Percentiles rank a stretch among this genome's conserved stretches.
These are phyloP conservation scores for Fusarium xyrophilum DNA, from an alignment of 2,329 filamentous ascomycete genomes.

Conservation along the genomic window DNA sequence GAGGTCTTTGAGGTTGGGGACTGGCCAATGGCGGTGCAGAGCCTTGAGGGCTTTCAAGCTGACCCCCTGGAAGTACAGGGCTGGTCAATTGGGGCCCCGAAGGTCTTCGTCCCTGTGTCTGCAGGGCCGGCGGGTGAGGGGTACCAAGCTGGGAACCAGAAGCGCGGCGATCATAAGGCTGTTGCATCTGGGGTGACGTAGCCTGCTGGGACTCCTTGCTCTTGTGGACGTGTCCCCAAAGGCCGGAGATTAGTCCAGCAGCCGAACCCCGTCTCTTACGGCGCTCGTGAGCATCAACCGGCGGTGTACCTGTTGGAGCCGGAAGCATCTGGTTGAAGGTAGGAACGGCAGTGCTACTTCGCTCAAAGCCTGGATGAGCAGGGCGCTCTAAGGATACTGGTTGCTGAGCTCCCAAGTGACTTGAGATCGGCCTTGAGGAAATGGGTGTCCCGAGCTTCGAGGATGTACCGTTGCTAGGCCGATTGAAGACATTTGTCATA, in stretches of 20 bases:
- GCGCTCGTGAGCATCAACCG: slow-evolving; percentile 24
- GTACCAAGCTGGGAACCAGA: slow-evolving; percentile 8
- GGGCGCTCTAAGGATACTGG: slow-evolving; percentile 22
- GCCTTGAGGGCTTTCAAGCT: not conserved
- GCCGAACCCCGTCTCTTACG: slow-evolving; percentile 43
- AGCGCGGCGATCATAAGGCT: slow-evolving; percentile 10
- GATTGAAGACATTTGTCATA: slow-evolving; percentile 41
- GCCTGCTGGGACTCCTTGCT: slow-evolving; percentile 23
- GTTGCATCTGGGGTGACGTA: slow-evolving; percentile 17
- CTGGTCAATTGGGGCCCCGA: slow-evolving; percentile 13
- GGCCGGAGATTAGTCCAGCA: slow-evolving; percentile 42
- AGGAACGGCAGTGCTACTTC: slow-evolving; percentile 38
- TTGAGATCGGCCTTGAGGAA: slow-evolving; percentile 26
- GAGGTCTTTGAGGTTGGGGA: slow-evolving; percentile 32
- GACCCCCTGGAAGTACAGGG: slow-evolving; percentile 18
- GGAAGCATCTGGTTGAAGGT: slow-evolving; percentile 27
- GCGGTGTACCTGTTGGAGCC: not conserved
- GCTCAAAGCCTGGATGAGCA: slow-evolving; percentile 24
- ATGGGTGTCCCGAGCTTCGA: slow-evolving; percentile 31
- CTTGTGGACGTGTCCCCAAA: slow-evolving; percentile 41
- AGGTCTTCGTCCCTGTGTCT: slow-evolving; percentile 10
- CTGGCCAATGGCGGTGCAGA: slow-evolving; percentile 20
- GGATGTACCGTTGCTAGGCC: slow-evolving; percentile 27
- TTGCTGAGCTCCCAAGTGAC: slow-evolving; percentile 23
- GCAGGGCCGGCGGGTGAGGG: not conserved